A percentile compares a stretch with the other conserved stretches of the same genome.
Evolutionary conservation across 2,329 filamentous ascomycete genomes (phyloP).

Genomic region (Penicillium hordei): DNA sequence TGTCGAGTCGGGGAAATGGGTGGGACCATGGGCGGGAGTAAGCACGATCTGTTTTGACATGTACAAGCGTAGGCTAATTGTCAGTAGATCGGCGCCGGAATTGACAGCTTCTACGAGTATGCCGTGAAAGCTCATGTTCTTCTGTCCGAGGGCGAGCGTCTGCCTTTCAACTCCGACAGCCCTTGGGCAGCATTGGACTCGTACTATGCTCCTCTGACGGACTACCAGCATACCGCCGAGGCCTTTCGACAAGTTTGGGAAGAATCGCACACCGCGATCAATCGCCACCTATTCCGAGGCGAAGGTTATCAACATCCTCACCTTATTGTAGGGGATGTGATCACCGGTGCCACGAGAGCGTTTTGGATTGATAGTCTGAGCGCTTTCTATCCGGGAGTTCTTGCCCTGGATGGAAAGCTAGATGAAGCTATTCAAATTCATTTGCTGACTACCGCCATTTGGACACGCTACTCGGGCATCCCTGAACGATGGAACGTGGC

Average conservation of each 20-base stretch:
- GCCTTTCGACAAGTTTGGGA: constrained; percentile 82
- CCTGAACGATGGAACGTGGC: constrained; percentile 91
- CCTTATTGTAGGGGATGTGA: constrained; percentile 85
- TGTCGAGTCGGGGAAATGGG: constrained; percentile 86
- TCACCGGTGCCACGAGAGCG: constrained; percentile 81
- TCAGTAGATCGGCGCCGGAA: constrained; percentile 76
- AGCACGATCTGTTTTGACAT: constrained; percentile 7
- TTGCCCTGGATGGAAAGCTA: constrained; percentile 81
- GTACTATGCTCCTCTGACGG: constrained; percentile 63
- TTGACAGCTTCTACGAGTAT: constrained; percentile 99
- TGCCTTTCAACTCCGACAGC: constrained; percentile 38
- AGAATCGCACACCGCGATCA: constrained; percentile 80
- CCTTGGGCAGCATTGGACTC: constrained; percentile 57
- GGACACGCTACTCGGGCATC: constrained; percentile 90
- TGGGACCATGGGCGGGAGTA: constrained; percentile 76
- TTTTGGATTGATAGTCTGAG: constrained; percentile 96
- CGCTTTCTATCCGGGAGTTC: constrained; percentile 88
- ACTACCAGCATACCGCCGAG: constrained; percentile 69
- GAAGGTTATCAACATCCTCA: constrained; percentile 77
- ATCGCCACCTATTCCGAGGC: constrained; percentile 83
- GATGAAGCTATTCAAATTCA: constrained; percentile 90
- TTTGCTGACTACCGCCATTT: constrained; percentile 85
- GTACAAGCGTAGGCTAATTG: constrained; percentile 9
- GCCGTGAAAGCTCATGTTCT: constrained; percentile 91
- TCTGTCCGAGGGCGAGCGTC: constrained; percentile 67